Percentiles rank a stretch among this genome's conserved stretches.
These are phyloP conservation scores for Leccinum subfulvum DNA, from an alignment of 1,284 basidiomycete species.

Conservation along the genomic window DNA sequence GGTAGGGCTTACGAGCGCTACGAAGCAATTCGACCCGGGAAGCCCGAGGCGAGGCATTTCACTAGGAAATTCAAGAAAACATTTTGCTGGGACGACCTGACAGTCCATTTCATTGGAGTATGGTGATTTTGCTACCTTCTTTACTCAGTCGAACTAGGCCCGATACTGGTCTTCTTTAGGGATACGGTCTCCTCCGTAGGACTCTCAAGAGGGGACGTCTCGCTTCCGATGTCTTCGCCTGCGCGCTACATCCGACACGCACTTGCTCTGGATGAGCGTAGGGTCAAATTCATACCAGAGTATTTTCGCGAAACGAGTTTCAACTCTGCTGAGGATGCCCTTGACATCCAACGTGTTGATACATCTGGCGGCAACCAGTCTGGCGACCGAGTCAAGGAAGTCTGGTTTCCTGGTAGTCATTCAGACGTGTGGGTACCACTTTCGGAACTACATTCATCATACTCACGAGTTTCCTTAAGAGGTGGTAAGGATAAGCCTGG, in stretches of 20 bases:
- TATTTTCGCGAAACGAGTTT: constrained; percentile 30
- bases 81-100: constrained; percentile 2
- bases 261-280: constrained; percentile 36
- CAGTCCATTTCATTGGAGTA: constrained; percentile 37
- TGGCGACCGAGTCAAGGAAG: constrained; percentile 18
- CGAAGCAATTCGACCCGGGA: constrained; percentile 7
- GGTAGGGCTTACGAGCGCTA: constrained; percentile 39
- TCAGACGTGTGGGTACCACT: constrained; percentile 26
- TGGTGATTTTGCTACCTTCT: constrained; percentile 23
- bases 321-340: neutral
- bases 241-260: constrained; percentile 37
- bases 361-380: neutral
- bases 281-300: constrained; percentile 40
- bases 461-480: neutral
- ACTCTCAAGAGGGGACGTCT: constrained; percentile 15
- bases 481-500: constrained; percentile 11
- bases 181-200: constrained; percentile 39
- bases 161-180: constrained; percentile 23
- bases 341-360: neutral
- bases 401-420: constrained; percentile 29
- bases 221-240: constrained; percentile 17
- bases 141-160: neutral
- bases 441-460: neutral
- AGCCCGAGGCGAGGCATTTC: neutral
- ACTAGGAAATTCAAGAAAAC: neutral